Evolutionary conservation across 352 stramenopile species (phyloP).

Genomic region (Pythium biforme): DNA sequence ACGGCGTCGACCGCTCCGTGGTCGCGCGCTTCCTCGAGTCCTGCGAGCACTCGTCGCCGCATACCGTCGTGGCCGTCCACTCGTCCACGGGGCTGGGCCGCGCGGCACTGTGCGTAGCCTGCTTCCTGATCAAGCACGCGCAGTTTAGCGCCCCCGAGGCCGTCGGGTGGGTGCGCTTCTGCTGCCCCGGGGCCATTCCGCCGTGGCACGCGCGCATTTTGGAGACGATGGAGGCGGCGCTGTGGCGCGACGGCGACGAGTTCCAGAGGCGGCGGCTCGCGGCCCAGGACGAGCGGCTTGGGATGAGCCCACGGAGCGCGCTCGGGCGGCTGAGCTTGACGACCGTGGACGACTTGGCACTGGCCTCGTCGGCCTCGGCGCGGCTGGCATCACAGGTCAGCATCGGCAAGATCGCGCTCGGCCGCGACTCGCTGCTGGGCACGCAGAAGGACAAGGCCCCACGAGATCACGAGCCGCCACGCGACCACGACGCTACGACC

Average conservation of each 20-base stretch:
- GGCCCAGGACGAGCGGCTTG: not conserved
- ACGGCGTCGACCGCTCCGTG: constrained; percentile 50
- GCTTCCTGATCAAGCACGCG: constrained; percentile 98
- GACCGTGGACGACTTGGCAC: constrained; percentile 8
- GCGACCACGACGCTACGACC: not conserved
- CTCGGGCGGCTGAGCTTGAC: not conserved
- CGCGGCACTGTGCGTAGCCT: constrained; percentile 95
- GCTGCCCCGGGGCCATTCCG: constrained; percentile 85
- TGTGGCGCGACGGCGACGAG: constrained; percentile 57
- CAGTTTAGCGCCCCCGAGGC: constrained; percentile 92
- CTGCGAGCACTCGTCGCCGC: constrained; percentile 68
- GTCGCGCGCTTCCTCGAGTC: constrained; percentile 83
- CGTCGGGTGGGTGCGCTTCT: constrained; percentile 96
- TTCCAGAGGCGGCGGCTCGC: constrained; percentile 8
- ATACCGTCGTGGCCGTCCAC: constrained; percentile 71
- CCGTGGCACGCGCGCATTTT: constrained; percentile 89
- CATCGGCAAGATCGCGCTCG: constrained; percentile 64
- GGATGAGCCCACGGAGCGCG: not conserved
- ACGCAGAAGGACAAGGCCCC: constrained; percentile 35
- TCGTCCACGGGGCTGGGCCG: constrained; percentile 83
- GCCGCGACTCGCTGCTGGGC: constrained; percentile 51
- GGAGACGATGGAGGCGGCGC: constrained; percentile 77
- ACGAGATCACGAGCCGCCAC: constrained; percentile 7
- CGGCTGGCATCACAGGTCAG: constrained; percentile 40
- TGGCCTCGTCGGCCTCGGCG: not conserved